Conservation (phyloP, 164 flowering plant genomes). For the Stephania yunnanensis region DNA sequence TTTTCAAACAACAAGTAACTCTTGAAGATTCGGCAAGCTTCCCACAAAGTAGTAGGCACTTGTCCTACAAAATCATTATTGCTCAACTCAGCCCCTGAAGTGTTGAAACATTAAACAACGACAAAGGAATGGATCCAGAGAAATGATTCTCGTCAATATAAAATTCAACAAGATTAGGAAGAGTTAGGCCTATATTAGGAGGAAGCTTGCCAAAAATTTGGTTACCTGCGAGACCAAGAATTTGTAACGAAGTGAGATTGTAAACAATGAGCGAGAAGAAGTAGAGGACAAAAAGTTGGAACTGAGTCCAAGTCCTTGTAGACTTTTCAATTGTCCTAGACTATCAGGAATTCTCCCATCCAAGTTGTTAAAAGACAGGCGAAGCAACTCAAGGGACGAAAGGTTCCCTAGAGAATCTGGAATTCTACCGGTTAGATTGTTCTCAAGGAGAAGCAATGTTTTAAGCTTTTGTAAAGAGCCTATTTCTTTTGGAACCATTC, state of each 20-base stretch:
- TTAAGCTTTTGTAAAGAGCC: constrained; percentile 23
- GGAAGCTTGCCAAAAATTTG: constrained; percentile 24
- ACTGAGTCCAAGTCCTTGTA: neutral
- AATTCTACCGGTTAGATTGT: constrained; percentile 29
- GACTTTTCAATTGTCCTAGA: constrained; percentile 14
- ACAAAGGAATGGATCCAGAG: neutral
- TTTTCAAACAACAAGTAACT: neutral
- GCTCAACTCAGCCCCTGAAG: neutral
- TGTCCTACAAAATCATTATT: neutral
- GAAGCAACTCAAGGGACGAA: constrained; percentile 19
- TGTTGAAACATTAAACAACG: constrained; percentile 7
- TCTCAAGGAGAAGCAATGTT: constrained; percentile 3
- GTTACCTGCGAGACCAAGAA: constrained; percentile 16
- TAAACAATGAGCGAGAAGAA: constrained; percentile 29
- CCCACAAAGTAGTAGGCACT: neutral
- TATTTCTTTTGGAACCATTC: constrained; percentile 23
- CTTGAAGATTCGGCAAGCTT: neutral
- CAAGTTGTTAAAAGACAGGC: constrained; percentile 15
- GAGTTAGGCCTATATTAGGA: constrained; percentile 15
- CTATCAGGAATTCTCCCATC: constrained; percentile 25
- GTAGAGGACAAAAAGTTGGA: constrained; percentile 24
- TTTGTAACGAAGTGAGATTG: constrained; percentile 24
- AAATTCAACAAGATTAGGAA: constrained; percentile 20
- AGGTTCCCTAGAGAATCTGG: constrained; percentile 39
- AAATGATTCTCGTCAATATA: constrained; percentile 2